Percentiles rank a stretch among this genome's conserved stretches.
Evolutionary conservation across 2,329 filamentous ascomycete genomes (phyloP).

Genomic region (Calonectria leucothoes): DNA sequence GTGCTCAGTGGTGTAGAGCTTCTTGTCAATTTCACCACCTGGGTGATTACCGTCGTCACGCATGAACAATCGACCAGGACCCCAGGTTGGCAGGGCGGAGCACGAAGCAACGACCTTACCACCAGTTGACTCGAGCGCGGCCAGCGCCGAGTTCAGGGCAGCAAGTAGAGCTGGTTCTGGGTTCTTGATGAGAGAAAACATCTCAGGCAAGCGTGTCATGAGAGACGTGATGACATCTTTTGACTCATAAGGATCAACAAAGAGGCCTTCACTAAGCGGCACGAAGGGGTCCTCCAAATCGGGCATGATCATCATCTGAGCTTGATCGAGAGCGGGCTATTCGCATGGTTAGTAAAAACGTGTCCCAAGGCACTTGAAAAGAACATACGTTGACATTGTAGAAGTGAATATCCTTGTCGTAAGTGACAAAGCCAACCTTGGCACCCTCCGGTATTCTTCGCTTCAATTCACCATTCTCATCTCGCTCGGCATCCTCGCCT

Average conservation of each 20-base stretch:
- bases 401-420: constrained; percentile 96
- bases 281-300: constrained; percentile 98
- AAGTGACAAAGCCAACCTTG: constrained; percentile 95
- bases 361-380: not conserved
- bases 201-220: constrained; percentile 82
- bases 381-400: constrained; percentile 88
- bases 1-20: constrained; percentile 91
- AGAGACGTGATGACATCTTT: constrained; percentile 89
- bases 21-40: constrained; percentile 90
- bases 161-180: constrained; percentile 91
- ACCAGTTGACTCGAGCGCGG: constrained; percentile 87
- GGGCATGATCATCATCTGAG: constrained; percentile 99
- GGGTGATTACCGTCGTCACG: constrained; percentile 90
- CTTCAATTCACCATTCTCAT: constrained; percentile 64
- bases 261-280: constrained; percentile 89
- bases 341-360: constrained; percentile 29
- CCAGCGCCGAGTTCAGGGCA: constrained; percentile 83
- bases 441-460: constrained; percentile 78
- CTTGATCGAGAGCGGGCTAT: constrained; percentile 80
- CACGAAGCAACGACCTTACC: constrained; percentile 93
- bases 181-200: constrained; percentile 90
- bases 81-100: constrained; percentile 89
- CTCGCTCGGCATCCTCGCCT: constrained; percentile 62
- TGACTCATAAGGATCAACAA: constrained; percentile 93
- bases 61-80: constrained; percentile 85